Evolutionary conservation across 805 yeast species (phyloP).

Genomic region (Sugiyamaella floridensis): DNA sequence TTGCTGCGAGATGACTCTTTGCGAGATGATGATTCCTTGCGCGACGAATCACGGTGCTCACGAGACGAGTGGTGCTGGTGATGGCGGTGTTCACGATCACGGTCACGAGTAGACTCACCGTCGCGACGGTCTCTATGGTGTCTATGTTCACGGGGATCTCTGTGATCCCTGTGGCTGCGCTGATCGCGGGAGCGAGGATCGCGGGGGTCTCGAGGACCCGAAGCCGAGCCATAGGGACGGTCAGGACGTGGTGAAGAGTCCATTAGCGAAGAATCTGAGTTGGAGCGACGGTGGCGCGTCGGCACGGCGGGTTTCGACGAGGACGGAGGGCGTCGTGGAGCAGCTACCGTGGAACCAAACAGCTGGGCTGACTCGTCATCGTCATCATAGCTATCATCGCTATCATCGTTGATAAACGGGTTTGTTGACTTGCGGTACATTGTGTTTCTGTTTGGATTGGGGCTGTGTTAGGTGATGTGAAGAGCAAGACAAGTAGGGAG

Average conservation of each 20-base stretch:
- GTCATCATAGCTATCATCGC: slow-evolving; percentile 8
- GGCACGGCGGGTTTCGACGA: slow-evolving; percentile 28
- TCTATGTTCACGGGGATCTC: slow-evolving; percentile 4
- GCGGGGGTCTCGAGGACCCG: slow-evolving; percentile 1
- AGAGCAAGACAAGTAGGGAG: not conserved
- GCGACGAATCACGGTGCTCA: not conserved
- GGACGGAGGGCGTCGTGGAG: slow-evolving; percentile 16
- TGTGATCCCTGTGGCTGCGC: not conserved
- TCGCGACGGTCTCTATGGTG: not conserved
- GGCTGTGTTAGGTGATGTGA: not conserved
- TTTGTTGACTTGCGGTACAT: slow-evolving; percentile 18
- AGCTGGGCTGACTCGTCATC: slow-evolving; percentile 3
- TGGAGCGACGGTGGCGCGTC: slow-evolving; percentile 30
- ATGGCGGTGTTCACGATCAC: slow-evolving; percentile 16
- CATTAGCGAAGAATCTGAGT: slow-evolving; percentile 21
- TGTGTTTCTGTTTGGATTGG: slow-evolving; percentile 10
- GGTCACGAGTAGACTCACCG: slow-evolving; percentile 11
- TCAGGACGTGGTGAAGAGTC: slow-evolving; percentile 10
- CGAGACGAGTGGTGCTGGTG: slow-evolving; percentile 9
- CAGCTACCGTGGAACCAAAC: not conserved
- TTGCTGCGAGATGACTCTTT: not conserved
- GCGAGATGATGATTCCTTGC: not conserved
- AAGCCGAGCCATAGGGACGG: not conserved
- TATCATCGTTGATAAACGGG: slow-evolving; percentile 20
- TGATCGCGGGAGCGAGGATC: not conserved